A percentile compares a stretch with the other conserved stretches of the same genome.
These are phyloP conservation scores for Arabis hirsuta DNA, from an alignment of 345 rosid species.

Conservation along the genomic window DNA sequence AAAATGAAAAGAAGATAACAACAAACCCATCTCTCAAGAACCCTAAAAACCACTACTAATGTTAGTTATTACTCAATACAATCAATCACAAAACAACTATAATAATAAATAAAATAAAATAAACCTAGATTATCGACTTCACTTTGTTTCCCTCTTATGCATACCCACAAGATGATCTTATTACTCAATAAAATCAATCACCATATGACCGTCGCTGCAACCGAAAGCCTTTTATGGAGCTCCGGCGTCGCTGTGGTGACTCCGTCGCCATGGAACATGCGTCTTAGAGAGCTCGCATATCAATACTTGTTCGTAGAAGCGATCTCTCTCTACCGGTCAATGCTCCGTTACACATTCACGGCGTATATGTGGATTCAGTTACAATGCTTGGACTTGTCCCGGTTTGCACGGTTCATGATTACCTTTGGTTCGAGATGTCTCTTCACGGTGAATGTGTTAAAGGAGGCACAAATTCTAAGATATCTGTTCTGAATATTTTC, in stretches of 20 bases:
- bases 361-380: constrained; percentile 54
- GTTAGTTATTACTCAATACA: constrained; percentile 6
- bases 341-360: constrained; percentile 69
- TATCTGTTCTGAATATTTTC: constrained; percentile 67
- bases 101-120: not conserved
- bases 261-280: constrained; percentile 65
- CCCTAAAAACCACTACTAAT: not conserved
- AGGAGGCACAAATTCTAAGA: constrained; percentile 58
- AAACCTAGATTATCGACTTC: constrained; percentile 16
- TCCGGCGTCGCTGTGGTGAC: constrained; percentile 34
- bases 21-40: not conserved
- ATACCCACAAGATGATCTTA: not conserved
- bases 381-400: constrained; percentile 81
- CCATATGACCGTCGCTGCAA: constrained; percentile 18
- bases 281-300: constrained; percentile 62
- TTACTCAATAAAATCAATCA: not conserved
- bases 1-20: not conserved
- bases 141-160: not conserved
- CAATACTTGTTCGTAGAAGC: constrained; percentile 58
- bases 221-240: constrained; percentile 14
- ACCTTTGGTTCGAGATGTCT: constrained; percentile 59
- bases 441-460: constrained; percentile 65
- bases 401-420: constrained; percentile 54
- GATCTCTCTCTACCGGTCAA: constrained; percentile 61
- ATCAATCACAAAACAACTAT: not conserved